These are phyloP conservation scores for Arthrobotrys sinensis DNA, from an alignment of 2,329 filamentous ascomycete species.

Conservation along the genomic window DNA sequence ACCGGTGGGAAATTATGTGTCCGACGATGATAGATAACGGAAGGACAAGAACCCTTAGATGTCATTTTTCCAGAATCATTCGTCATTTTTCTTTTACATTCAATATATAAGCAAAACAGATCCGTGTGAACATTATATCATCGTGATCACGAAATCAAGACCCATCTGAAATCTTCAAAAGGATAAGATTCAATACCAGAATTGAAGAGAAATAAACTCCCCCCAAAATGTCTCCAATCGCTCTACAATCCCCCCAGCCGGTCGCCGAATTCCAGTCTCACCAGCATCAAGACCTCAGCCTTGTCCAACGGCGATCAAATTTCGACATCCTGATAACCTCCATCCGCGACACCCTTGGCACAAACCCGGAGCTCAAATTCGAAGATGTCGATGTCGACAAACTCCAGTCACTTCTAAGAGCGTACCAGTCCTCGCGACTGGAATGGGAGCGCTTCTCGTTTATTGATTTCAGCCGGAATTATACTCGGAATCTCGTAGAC, in stretches of 20 bases:
- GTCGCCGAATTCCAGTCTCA: slow-evolving; percentile 38
- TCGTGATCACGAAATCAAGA: slow-evolving; percentile 14
- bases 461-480: slow-evolving; percentile 71
- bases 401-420: slow-evolving; percentile 73
- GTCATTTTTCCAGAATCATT: not conserved
- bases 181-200: not conserved
- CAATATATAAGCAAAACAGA: not conserved
- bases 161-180: not conserved
- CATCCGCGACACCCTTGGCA: slow-evolving; percentile 48
- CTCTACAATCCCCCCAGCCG: slow-evolving; percentile 45
- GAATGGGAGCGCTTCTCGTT: slow-evolving; percentile 75
- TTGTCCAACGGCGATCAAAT: slow-evolving; percentile 26
- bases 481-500: slow-evolving; percentile 77
- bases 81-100: not conserved
- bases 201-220: not conserved
- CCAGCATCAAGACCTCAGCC: slow-evolving; percentile 31
- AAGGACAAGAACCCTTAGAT: not conserved
- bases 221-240: slow-evolving; percentile 49
- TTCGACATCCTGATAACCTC: slow-evolving; percentile 37
- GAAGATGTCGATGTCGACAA: slow-evolving; percentile 74
- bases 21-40: slow-evolving; percentile 59
- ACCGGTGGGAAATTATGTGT: slow-evolving; percentile 40
- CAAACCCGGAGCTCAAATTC: slow-evolving; percentile 49
- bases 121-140: slow-evolving; percentile 8
- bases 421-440: slow-evolving; percentile 72